Conservation (phyloP, 371 early-diverging fungal species). For the Smittium culicis region DNA sequence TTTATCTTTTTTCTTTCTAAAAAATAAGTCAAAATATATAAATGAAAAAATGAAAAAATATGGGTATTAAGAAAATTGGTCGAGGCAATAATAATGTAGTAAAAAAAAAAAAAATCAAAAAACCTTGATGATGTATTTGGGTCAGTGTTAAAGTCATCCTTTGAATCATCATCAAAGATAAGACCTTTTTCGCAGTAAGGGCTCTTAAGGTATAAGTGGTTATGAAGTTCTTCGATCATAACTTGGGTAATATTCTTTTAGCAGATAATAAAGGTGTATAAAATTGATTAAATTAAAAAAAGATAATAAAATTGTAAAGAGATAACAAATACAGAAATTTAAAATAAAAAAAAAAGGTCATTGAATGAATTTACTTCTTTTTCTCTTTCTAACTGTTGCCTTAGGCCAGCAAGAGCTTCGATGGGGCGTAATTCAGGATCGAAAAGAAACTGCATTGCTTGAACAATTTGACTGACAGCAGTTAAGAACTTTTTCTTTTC, state of each 20-base stretch:
- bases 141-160: background rate
- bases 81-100: no score
- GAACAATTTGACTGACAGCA: constrained; percentile 55
- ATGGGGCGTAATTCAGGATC: constrained; percentile 64
- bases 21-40: background rate
- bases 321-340: background rate
- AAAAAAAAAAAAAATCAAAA: background rate
- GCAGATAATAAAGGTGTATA: no score
- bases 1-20: background rate
- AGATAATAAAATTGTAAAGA: background rate
- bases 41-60: background rate
- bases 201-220: constrained; percentile 82
- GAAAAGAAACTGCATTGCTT: constrained; percentile 48
- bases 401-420: constrained; percentile 66
- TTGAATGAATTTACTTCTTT: constrained; percentile 37
- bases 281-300: no score
- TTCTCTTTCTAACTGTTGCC: constrained; percentile 51
- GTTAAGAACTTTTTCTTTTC: constrained; percentile 57
- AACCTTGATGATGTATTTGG: background rate
- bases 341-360: background rate
- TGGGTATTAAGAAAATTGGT: no score
- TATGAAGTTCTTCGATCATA: constrained; percentile 80
- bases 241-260: constrained; percentile 42
- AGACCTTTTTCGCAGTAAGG: constrained; percentile 32
- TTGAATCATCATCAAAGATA: constrained; percentile 22